A percentile compares a stretch with the other conserved stretches of the same genome.
phyloP scores from a whole-genome alignment of 208 protist species.

The Borovskyia barvae region DNA sequence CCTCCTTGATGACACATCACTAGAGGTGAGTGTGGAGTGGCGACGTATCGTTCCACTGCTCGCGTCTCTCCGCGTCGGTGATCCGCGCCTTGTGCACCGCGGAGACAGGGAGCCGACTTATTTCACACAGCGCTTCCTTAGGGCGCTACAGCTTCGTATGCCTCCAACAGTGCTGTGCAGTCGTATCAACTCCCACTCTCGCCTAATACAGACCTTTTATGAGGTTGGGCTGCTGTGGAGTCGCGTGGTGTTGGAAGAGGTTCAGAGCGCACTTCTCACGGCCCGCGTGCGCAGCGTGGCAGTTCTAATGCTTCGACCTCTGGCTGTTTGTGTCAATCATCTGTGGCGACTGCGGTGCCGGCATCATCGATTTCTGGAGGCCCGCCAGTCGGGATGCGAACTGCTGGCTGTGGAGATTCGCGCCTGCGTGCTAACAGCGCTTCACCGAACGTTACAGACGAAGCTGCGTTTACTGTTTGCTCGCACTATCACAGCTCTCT shows the following conservation, averaged over 20 bases:
- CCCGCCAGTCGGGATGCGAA: slow-evolving; percentile 42
- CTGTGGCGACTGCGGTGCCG: slow-evolving; percentile 32
- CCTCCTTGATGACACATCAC: slow-evolving; percentile 32
- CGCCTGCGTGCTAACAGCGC: slow-evolving; percentile 42
- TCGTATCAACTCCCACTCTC: slow-evolving; percentile 41
- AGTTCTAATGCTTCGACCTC: slow-evolving; percentile 31
- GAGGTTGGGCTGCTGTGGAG: slow-evolving; percentile 59
- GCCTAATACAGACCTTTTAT: slow-evolving; percentile 66
- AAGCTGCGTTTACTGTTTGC: slow-evolving; percentile 24
- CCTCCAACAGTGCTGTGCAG: slow-evolving; percentile 48
- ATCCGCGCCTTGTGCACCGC: slow-evolving; percentile 3
- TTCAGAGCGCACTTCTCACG: slow-evolving; percentile 19
- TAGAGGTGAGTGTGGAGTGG: slow-evolving; percentile 73
- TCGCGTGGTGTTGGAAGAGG: slow-evolving; percentile 38
- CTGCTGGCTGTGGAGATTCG: slow-evolving; percentile 33
- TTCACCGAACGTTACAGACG: slow-evolving; percentile 43
- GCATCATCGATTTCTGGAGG: slow-evolving; percentile 18
- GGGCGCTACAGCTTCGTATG: slow-evolving; percentile 39
- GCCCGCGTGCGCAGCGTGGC: slow-evolving; percentile 10
- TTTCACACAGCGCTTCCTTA: slow-evolving; percentile 41
- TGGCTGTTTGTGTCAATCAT: slow-evolving; percentile 20
- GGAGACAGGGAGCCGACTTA: slow-evolving; percentile 15
- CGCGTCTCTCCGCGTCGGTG: slow-evolving; percentile 14
- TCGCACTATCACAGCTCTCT: neutral
- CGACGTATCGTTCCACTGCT: slow-evolving; percentile 31